Base-by-base conservation (phyloP, 2,329 filamentous ascomycete species). In the Alternaria sp. region DNA sequence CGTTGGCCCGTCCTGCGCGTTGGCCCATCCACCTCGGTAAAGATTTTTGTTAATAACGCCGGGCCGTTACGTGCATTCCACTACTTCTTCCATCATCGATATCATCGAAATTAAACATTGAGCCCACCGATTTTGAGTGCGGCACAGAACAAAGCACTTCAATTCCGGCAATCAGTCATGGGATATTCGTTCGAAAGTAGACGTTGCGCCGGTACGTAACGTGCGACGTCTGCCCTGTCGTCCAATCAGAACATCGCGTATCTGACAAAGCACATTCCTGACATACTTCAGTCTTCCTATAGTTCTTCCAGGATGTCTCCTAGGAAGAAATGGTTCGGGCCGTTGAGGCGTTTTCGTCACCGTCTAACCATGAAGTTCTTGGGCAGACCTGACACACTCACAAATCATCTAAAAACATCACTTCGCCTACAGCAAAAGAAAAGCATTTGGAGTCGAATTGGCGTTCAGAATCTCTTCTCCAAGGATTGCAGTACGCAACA, bases 151-250 rank as follows among this genome's bases (percentile, higher is more conserved):
- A n/a, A 31, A n/a, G 8, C 2, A 24, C 8, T 7, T 6, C 8
- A 11, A 17, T n/a, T 11, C 17, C 13, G 13, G 13, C 21, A 36
- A 26, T 26, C 13, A 21, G 31, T n/a, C 31, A 48, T 26, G 13
- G 31, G 31, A 33, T 9, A n/a, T 41, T 41, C 17, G 17, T 26
- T 24, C 11, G 17, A 14, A 21, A n/a, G 21, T 42, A 33, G n/a
- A 23, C 28, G 42, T 34, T 34, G 52, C 26, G 36, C 24, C 7
- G 42, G 42, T 58, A 54, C 51, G 50, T 48, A 28, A 6, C 42
- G 11, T 42, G 37, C 10, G 42, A 33, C 26, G 23, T 29, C 7
- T 36, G 28, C 29, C 14, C 51, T 45, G 29, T 46, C 17, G 10
- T 14, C 36, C 21, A 48, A 53, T 41, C 49, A 41, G 28, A 17